Base-by-base conservation (phyloP, 2,329 filamentous ascomycete genomes). In the Beauveria sp. region DNA sequence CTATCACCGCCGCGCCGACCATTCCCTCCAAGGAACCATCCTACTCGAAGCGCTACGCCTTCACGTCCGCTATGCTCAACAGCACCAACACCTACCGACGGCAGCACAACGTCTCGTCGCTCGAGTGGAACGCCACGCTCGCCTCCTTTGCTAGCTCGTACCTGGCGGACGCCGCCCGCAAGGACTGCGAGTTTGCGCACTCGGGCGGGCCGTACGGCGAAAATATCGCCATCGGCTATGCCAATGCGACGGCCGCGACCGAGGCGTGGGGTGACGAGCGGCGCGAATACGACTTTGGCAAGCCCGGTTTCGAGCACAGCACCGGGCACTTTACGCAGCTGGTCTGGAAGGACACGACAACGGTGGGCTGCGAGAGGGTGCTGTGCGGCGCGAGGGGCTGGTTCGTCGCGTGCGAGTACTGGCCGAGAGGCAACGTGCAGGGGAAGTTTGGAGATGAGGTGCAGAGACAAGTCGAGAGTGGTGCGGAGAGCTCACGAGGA, bases 291-390 rank as follows among this genome's bases (percentile, higher is more conserved):
- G 72, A 88, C 66, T 93, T 83, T 71, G 66, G 69, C 1, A 70
- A 79, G 1, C 81, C 80, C 0, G 80, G 80, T 0, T 91, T 89
- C 67, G 76, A 69, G 8, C 77, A 86, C 66, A 71, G 74, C 49
- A 89, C 88, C 22, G 88, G 88, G 0, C 88, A 90, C 70, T 91
- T 91, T 67, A 88, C 88, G 1, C 88, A 90, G 76, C 73, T 91
- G 9, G 88, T 91, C 9, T 91, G 88, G 88, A 84, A 81, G 71
- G 73, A 77, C 26, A 89, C 85, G 1, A 84, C 76, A 6, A 76
- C 78, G 48, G 80, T 88, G 0, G 86, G 86, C 0, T 91, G 81
- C 62, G 79, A 70, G 26, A 73, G 72, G 62, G 74, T 65, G 65
- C 64, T 79, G 49, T 83, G 80, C 55, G 73, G 71, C 1, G 70